Conservation (phyloP, 1,284 basidiomycete genomes). For the Sporisorium exsertum region DNA sequence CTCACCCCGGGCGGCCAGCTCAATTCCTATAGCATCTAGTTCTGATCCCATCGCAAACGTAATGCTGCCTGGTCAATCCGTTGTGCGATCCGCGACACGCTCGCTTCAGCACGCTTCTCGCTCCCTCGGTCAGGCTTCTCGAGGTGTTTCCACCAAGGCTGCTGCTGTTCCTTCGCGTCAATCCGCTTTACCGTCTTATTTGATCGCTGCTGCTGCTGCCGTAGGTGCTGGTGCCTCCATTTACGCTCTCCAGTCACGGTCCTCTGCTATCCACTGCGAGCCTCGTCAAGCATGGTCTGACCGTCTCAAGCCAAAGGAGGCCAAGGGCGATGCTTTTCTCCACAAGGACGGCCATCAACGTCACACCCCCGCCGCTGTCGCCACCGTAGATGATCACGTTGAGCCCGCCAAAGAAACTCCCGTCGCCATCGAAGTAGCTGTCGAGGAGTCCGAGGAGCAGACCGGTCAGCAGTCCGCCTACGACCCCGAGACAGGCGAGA, state of each 20-base stretch:
- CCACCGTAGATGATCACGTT: slow-evolving; percentile 21
- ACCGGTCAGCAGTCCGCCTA: slow-evolving; percentile 71
- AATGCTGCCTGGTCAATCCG: slow-evolving; percentile 21
- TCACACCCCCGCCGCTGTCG: slow-evolving; percentile 19
- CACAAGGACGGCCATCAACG: slow-evolving; percentile 35
- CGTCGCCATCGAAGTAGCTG: slow-evolving; percentile 51
- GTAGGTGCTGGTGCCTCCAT: slow-evolving; percentile 18
- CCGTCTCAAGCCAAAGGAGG: slow-evolving; percentile 41
- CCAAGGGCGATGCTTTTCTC: slow-evolving; percentile 36
- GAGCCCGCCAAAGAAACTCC: slow-evolving; percentile 40
- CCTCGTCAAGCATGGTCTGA: slow-evolving; percentile 33
- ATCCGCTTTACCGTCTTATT: slow-evolving; percentile 22
- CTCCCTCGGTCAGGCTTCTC: slow-evolving; percentile 9
- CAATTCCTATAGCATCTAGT: neutral
- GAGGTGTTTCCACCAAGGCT: slow-evolving; percentile 35
- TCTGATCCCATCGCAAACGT: slow-evolving; percentile 2
- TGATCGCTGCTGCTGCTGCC: slow-evolving; percentile 17
- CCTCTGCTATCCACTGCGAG: slow-evolving; percentile 32
- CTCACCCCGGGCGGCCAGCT: neutral
- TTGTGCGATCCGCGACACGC: slow-evolving; percentile 28
- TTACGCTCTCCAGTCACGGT: slow-evolving; percentile 23
- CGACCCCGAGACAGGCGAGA: slow-evolving; percentile 87
- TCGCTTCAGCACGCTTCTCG: slow-evolving; percentile 31
- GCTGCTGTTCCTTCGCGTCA: slow-evolving; percentile 24
- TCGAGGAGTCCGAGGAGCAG: slow-evolving; percentile 45